These are phyloP conservation scores for Ocimum tenuiflorum DNA, from an alignment of 257 asterid genomes.

Conservation along the genomic window DNA sequence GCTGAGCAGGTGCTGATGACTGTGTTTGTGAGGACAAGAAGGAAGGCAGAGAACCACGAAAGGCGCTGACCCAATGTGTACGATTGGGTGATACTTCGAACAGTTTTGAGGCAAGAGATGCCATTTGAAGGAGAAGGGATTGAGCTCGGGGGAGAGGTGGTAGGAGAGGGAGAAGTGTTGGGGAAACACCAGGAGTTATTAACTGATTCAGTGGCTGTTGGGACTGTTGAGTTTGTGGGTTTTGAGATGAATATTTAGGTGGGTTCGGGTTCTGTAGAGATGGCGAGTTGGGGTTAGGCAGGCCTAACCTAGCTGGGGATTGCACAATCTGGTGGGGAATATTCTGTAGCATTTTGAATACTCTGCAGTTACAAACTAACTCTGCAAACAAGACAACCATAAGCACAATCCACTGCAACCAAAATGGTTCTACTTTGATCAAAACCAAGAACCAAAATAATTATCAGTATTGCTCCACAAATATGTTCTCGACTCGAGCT, in stretches of 20 bases:
- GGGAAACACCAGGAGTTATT: constrained; percentile 44
- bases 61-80: constrained; percentile 67
- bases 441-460: not conserved
- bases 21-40: constrained; percentile 59
- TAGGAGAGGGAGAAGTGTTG: constrained; percentile 77
- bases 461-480: not conserved
- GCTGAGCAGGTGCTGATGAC: constrained; percentile 31
- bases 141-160: constrained; percentile 92
- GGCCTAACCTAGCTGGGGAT: constrained; percentile 84
- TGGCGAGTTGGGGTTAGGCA: constrained; percentile 86
- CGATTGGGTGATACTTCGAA: constrained; percentile 82
- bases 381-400: constrained; percentile 12
- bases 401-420: not conserved
- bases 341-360: constrained; percentile 52
- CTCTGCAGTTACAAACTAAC: not conserved
- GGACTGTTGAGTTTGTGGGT: constrained; percentile 38
- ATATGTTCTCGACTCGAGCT: not conserved
- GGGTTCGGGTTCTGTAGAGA: constrained; percentile 62
- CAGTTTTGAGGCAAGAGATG: constrained; percentile 68
- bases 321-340: constrained; percentile 77
- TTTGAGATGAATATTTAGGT: constrained; percentile 55
- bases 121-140: constrained; percentile 75
- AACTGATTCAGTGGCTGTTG: constrained; percentile 38
- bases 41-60: constrained; percentile 69
- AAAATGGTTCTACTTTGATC: not conserved